Base-by-base conservation (phyloP, 495 filamentous ascomycete species). In the Penicillium odoratum region DNA sequence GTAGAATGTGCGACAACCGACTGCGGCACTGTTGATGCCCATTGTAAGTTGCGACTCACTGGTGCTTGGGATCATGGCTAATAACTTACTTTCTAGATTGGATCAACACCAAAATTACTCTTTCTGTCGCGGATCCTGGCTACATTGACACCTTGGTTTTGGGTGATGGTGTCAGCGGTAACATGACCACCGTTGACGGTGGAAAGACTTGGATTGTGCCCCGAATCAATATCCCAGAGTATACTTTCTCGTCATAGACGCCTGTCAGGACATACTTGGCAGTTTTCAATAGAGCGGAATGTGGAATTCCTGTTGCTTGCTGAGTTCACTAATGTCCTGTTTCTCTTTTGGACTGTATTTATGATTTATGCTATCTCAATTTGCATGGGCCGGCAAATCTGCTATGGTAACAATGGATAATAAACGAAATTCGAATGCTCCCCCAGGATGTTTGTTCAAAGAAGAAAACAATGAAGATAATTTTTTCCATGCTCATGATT, bases 201-300 rank as follows among this genome's bases (percentile, higher is more conserved):
- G 74, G 75, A 26, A 74, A 72, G 59, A 78, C 74, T 11, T 78
- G 75, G 74, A 70, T 60, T 47, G 67, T 76, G 26, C 65, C 55
- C 43, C 64, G 59, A 38, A 73, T 76, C 51, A 34, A 56, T 6
- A 74, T 77, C 47, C 69, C 66, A 10, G 60, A 74, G 51, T 72
- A 64, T 57, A 68, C 60, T 25, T 69, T 73, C 43, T 42, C 34
- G 26, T 25, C 31, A 18, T 16, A 44, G 26, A 55, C 10, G 5
- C 26, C 18, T 25, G 25, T 1, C 18, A 46, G 25, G 43, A 36
- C 10, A 13, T 16, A 21, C 29, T 42, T 9, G 30, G 26, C 13
- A 40, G 13, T 13, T 2, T 10, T 36, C 1, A 8, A 11, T 13
- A 9, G 13, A 8, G 8, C 10, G 33, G 33, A 36, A 36, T 10